Evolutionary conservation across 106 monocot genomes (phyloP).

Genomic region (Phalaenopsis equestris): DNA sequence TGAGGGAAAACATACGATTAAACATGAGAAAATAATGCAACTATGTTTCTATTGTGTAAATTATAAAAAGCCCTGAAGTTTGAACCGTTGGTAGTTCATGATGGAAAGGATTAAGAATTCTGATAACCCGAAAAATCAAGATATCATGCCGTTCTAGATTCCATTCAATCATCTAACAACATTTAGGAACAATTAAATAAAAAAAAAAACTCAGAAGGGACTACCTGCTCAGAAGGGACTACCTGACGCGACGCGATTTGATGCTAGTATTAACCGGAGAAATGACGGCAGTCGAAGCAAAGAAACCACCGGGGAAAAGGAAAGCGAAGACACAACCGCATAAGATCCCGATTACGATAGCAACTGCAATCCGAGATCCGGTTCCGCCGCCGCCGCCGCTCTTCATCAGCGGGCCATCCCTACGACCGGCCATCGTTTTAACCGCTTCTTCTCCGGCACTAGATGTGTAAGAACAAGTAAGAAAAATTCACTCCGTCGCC

Average conservation of each 20-base stretch:
- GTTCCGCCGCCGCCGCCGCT: slow-evolving; percentile 7
- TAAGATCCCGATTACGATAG: slow-evolving; percentile 44
- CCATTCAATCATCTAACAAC: neutral
- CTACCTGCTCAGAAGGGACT: slow-evolving; percentile 10
- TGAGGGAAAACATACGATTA: neutral
- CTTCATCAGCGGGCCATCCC: slow-evolving; percentile 38
- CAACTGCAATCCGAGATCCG: slow-evolving; percentile 46
- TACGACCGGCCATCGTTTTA: slow-evolving; percentile 30
- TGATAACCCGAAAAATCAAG: neutral
- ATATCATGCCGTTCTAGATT: neutral
- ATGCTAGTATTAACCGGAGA: neutral
- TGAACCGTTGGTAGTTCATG: neutral
- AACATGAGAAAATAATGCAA: neutral
- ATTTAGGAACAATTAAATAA: neutral
- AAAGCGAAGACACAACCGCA: slow-evolving; percentile 52
- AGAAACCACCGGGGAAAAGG: slow-evolving; percentile 50
- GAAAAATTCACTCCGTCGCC: too few species aligned
- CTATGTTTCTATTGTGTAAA: neutral
- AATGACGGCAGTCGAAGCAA: slow-evolving; percentile 7
- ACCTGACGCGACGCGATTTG: slow-evolving; percentile 12
- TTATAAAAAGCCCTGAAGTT: neutral
- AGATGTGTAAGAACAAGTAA: neutral
- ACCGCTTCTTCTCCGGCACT: neutral
- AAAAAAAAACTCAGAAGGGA: neutral
- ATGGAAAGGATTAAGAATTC: neutral